phyloP scores from a whole-genome alignment of 2,329 filamentous ascomycete species.

The Stemphylium vesicarium region DNA sequence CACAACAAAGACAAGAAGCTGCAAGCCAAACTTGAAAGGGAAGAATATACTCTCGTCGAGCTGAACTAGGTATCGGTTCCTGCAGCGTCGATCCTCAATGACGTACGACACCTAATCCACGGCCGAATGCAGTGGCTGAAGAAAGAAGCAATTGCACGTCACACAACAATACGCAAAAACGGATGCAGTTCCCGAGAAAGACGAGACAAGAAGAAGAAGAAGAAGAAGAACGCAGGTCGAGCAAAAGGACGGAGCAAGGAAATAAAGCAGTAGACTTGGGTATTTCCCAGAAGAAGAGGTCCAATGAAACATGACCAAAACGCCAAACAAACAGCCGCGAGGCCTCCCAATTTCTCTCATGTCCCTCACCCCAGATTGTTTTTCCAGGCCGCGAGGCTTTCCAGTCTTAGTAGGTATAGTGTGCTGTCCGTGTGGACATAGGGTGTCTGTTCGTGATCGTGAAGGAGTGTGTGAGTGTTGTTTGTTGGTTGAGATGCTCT shows the following conservation, averaged over 20 bases:
- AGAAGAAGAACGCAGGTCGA: neutral
- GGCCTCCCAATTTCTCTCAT: slow-evolving; percentile 30
- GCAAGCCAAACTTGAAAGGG: neutral
- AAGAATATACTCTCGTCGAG: neutral
- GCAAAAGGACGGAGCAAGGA: neutral
- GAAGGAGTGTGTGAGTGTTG: slow-evolving; percentile 5
- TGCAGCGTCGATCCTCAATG: slow-evolving; percentile 10
- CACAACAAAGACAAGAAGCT: neutral
- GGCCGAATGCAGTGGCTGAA: neutral
- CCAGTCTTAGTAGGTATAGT: slow-evolving; percentile 34
- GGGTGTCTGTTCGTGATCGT: slow-evolving; percentile 29
- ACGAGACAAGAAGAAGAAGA: neutral
- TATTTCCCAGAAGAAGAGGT: slow-evolving; percentile 10
- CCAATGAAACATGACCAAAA: slow-evolving; percentile 22
- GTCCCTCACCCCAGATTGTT: slow-evolving; percentile 13
- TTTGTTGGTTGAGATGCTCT: slow-evolving; percentile 3
- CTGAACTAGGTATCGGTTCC: slow-evolving; percentile 4
- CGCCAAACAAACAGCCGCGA: slow-evolving; percentile 27
- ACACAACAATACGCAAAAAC: neutral
- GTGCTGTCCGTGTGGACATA: slow-evolving; percentile 34
- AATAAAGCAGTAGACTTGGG: slow-evolving; percentile 4
- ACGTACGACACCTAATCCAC: slow-evolving; percentile 7
- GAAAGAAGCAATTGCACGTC: slow-evolving; percentile 1
- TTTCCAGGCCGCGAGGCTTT: slow-evolving; percentile 46
- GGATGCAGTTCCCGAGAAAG: no score